phyloP scores from a whole-genome alignment of 352 stramenopile genomes.

The Pythium angustatum region DNA sequence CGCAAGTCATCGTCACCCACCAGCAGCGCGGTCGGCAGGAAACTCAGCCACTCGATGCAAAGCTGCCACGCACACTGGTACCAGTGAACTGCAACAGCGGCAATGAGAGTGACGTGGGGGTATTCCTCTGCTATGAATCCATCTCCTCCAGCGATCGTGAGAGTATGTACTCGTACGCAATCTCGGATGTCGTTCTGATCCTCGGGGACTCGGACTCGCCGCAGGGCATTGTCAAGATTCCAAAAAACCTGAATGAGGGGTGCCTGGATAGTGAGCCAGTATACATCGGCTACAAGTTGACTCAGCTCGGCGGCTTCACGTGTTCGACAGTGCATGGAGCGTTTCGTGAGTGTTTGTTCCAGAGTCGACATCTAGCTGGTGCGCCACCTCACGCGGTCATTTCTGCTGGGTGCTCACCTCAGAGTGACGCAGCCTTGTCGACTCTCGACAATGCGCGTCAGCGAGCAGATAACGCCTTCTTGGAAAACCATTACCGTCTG shows the following conservation, averaged over 20 bases:
- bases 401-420: slow-evolving; percentile 3
- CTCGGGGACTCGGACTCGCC: slow-evolving; percentile 34
- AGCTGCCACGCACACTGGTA: no score
- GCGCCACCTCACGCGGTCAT: slow-evolving; percentile 5
- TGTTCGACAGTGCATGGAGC: slow-evolving; percentile 57
- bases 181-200: slow-evolving; percentile 61
- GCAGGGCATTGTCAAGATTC: slow-evolving; percentile 50
- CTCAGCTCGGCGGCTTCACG: slow-evolving; percentile 56
- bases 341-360: slow-evolving; percentile 76
- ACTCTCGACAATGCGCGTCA: slow-evolving; percentile 26
- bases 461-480: slow-evolving; percentile 34
- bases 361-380: slow-evolving; percentile 31
- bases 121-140: slow-evolving; percentile 39
- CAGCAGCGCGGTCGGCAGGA: slow-evolving; percentile 5
- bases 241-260: slow-evolving; percentile 56
- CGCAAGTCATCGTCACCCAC: slow-evolving; percentile 9
- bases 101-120: slow-evolving; percentile 23
- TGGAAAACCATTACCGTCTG: slow-evolving; percentile 48
- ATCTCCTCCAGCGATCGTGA: slow-evolving; percentile 28
- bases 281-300: slow-evolving; percentile 59
- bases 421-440: slow-evolving; percentile 2
- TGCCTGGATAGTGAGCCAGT: slow-evolving; percentile 31
- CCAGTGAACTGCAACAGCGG: slow-evolving; percentile 38
- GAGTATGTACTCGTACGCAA: slow-evolving; percentile 42
- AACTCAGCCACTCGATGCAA: neutral